Evolutionary conservation across 2,329 filamentous ascomycete species (phyloP).

Genomic region (Fusarium sp.): DNA sequence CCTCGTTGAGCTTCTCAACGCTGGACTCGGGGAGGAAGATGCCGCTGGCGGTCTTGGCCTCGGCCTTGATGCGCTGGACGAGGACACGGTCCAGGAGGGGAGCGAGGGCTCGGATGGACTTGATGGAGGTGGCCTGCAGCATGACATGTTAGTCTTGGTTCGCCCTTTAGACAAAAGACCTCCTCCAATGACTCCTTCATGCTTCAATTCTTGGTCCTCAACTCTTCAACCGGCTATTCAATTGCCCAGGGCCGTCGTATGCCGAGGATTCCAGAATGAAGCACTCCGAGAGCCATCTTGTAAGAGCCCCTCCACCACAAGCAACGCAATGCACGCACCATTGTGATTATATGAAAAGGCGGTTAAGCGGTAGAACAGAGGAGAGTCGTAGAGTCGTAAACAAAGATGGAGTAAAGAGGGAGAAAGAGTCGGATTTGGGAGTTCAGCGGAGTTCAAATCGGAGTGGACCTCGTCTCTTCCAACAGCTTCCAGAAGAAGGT

Average conservation of each 20-base stretch:
- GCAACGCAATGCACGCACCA: constrained; percentile 41
- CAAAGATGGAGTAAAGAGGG: constrained; percentile 15
- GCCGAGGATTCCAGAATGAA: constrained; percentile 14
- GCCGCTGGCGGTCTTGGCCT: constrained; percentile 94
- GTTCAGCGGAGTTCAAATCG: constrained; percentile 43
- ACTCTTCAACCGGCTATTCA: constrained; percentile 5
- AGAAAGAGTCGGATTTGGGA: constrained; percentile 34
- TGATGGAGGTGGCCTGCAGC: constrained; percentile 77
- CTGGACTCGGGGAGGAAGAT: constrained; percentile 98
- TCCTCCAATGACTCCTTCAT: constrained; percentile 7
- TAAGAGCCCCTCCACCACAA: not conserved
- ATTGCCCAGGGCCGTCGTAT: constrained; percentile 39
- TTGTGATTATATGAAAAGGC: constrained; percentile 40
- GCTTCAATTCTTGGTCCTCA: not conserved
- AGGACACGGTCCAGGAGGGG: constrained; percentile 98
- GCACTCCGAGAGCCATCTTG: constrained; percentile 2
- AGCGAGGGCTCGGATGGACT: constrained; percentile 93
- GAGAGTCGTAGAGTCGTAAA: constrained; percentile 37
- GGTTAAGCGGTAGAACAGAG: constrained; percentile 14
- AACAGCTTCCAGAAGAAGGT: constrained; percentile 56
- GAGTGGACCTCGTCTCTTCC: constrained; percentile 51
- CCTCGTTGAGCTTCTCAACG: constrained; percentile 99
- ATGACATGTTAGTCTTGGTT: constrained; percentile 7
- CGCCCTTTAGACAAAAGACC: not conserved
- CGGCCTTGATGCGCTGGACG: constrained; percentile 97